These are phyloP conservation scores for Tuber umbilicatum DNA, from an alignment of 495 filamentous ascomycete species.

Conservation along the genomic window DNA sequence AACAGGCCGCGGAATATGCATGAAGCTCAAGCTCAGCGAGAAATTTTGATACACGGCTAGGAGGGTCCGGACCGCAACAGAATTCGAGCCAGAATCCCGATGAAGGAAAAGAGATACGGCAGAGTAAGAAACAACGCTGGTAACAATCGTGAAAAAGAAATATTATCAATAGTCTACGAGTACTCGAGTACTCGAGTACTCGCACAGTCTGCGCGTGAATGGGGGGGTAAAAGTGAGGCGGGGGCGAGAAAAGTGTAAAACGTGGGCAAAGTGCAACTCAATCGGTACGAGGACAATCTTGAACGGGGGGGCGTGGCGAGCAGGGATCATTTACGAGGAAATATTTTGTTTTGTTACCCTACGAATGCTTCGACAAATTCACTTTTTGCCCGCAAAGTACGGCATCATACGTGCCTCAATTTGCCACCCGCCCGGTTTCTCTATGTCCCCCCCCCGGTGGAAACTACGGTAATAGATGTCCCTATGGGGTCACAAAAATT, in stretches of 20 bases:
- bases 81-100: background rate
- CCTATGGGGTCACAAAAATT: background rate
- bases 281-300: too few species aligned
- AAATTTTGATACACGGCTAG: background rate
- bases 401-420: too few species aligned
- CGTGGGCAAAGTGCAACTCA: background rate
- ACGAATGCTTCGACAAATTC: too few species aligned
- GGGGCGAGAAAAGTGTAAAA: background rate
- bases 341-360: too few species aligned
- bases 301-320: too few species aligned
- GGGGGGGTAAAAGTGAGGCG: background rate
- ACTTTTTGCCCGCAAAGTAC: too few species aligned
- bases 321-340: too few species aligned
- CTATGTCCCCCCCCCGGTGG: too few species aligned
- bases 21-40: background rate
- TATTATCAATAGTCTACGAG: background rate
- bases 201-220: background rate
- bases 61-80: background rate
- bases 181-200: too few species aligned
- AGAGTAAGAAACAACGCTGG: background rate
- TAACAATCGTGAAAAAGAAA: background rate
- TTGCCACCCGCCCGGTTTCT: too few species aligned
- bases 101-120: background rate
- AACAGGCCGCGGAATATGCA: background rate
- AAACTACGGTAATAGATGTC: background rate